Evolutionary conservation across 1,139 yeast genomes (phyloP).

Genomic region (Groenewaldozyma auringiensis): DNA sequence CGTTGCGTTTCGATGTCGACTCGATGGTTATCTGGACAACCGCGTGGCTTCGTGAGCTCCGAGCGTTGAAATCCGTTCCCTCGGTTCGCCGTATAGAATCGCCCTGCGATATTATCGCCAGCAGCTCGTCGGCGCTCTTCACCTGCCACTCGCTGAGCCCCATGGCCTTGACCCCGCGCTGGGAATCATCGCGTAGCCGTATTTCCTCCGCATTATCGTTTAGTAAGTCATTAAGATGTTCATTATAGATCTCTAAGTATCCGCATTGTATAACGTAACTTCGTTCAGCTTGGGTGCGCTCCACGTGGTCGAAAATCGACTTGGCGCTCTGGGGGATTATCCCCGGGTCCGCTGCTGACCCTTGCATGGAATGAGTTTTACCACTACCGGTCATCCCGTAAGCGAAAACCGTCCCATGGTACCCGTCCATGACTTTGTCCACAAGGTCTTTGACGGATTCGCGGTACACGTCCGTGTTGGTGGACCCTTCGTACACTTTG

Average conservation of each 20-base stretch:
- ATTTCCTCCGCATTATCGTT: conserved; percentile 34
- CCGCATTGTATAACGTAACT: conserved; percentile 57
- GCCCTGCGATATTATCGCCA: conserved; percentile 56
- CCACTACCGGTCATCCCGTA: conserved; percentile 99
- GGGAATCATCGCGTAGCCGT: conserved; percentile 66
- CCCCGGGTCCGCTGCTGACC: conserved; percentile 68
- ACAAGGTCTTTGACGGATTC: conserved; percentile 65
- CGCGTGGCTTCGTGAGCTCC: conserved; percentile 89
- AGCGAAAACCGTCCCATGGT: conserved; percentile 87
- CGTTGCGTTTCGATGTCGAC: conserved; percentile 51
- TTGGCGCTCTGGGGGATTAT: conserved; percentile 71
- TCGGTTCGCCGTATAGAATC: conserved; percentile 73
- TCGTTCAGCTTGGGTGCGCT: conserved; percentile 46
- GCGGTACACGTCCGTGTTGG: conserved; percentile 53
- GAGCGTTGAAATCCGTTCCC: conserved; percentile 81
- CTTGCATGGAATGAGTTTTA: conserved; percentile 87
- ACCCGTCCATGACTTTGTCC: conserved; percentile 73
- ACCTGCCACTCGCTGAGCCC: conserved; percentile 64
- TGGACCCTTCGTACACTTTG: conserved; percentile 62
- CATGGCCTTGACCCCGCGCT: conserved; percentile 65
- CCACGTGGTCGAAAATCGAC: conserved; percentile 61
- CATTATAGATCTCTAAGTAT: conserved; percentile 85
- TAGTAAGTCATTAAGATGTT: conserved; percentile 72
- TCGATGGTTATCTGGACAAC: conserved; percentile 70
- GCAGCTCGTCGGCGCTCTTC: conserved; percentile 26